Conservation (phyloP, 2,329 filamentous ascomycete genomes). For the Raffaelea arxii region DNA sequence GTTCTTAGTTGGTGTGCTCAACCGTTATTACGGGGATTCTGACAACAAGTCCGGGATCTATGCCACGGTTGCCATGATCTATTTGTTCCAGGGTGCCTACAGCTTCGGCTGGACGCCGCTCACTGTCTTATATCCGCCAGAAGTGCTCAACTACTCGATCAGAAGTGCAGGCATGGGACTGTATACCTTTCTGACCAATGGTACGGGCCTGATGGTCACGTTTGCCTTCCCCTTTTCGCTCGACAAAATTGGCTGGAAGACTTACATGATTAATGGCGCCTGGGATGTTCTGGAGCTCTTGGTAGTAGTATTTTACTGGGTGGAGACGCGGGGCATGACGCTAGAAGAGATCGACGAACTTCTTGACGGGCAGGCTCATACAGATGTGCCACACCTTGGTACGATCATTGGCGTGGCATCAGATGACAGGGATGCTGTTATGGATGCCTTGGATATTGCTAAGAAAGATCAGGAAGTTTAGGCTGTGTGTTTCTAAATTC, state of each 20-base stretch:
- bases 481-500: too few species aligned
- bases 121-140: slow-evolving; percentile 33
- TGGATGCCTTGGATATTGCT: neutral
- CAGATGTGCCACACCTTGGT: neutral
- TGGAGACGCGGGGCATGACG: slow-evolving; percentile 28
- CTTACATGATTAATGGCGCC: slow-evolving; percentile 38
- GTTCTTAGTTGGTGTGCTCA: slow-evolving; percentile 2
- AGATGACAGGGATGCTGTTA: neutral
- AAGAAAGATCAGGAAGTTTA: neutral
- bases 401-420: neutral
- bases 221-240: slow-evolving; percentile 34
- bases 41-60: slow-evolving; percentile 1
- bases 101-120: slow-evolving; percentile 40
- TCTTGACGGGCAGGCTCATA: neutral
- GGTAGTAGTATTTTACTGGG: slow-evolving; percentile 36
- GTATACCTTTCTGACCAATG: slow-evolving; percentile 29
- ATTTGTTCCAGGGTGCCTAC: slow-evolving; percentile 43
- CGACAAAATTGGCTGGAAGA: slow-evolving; percentile 37
- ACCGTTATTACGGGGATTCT: slow-evolving; percentile 1
- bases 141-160: slow-evolving; percentile 29
- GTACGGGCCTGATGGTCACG: slow-evolving; percentile 32
- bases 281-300: slow-evolving; percentile 28
- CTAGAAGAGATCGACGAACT: slow-evolving; percentile 9
- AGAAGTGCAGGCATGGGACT: slow-evolving; percentile 32
- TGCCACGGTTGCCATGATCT: slow-evolving; percentile 35